A percentile compares a stretch with the other conserved stretches of the same genome.
phyloP scores from a whole-genome alignment of 2,329 filamentous ascomycete species.

The Colletotrichum orchidophilum region DNA sequence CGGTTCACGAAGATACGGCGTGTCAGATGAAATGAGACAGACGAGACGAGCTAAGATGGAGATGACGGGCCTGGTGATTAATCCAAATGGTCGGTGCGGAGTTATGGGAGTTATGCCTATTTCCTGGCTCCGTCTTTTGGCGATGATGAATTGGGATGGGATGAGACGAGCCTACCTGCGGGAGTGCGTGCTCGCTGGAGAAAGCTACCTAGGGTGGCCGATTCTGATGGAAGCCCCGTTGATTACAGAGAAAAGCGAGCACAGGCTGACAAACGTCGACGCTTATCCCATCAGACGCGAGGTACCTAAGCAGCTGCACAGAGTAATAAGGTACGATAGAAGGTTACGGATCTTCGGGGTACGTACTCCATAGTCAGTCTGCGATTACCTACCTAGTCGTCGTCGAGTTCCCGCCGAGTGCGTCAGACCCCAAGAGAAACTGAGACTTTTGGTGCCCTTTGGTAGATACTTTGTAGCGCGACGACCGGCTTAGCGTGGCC shows the following conservation, averaged over 20 bases:
- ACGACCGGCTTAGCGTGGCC: neutral
- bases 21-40: slow-evolving; percentile 8
- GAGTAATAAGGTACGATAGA: neutral
- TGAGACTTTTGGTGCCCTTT: neutral
- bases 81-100: slow-evolving; percentile 28
- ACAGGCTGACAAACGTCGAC: slow-evolving; percentile 28
- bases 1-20: neutral
- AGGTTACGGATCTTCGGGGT: neutral
- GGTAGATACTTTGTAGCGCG: too few species aligned
- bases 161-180: neutral
- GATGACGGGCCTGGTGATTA: slow-evolving; percentile 13
- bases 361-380: slow-evolving; percentile 16
- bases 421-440: slow-evolving; percentile 14
- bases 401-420: slow-evolving; percentile 14
- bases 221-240: neutral
- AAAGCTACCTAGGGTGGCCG: slow-evolving; percentile 17
- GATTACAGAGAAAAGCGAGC: slow-evolving; percentile 25
- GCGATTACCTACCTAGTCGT: neutral
- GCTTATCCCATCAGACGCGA: slow-evolving; percentile 5
- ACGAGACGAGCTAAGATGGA: neutral
- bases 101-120: slow-evolving; percentile 25
- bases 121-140: neutral
- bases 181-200: neutral
- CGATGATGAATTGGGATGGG: neutral
- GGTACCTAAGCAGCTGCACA: neutral